Conservation (phyloP, 78 protist genomes). For the Salpingoeca rosetta region DNA sequence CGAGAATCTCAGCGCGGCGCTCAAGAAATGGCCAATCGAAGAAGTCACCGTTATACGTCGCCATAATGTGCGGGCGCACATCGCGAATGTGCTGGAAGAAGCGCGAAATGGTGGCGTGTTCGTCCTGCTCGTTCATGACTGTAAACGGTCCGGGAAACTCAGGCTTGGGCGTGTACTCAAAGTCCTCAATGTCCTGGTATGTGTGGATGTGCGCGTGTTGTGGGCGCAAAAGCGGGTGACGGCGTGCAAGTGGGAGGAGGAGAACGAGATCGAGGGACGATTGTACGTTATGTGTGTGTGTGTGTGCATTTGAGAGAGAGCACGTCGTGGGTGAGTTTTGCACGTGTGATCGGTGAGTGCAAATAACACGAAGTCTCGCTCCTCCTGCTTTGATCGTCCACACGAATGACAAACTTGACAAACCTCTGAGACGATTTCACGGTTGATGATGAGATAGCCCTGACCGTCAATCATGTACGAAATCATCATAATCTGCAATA, state of each 20-base stretch:
- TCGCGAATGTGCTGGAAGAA: conserved; percentile 71
- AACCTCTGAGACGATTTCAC: conserved; percentile 83
- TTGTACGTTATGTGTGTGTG: too few relatives aligned
- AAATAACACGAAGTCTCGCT: too few relatives aligned
- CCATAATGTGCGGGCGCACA: conserved; percentile 73
- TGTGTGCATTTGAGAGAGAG: too few relatives aligned
- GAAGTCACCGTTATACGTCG: conserved; percentile 97
- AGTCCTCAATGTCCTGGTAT: conserved; percentile 84
- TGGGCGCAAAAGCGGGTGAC: too few relatives aligned
- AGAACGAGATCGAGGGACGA: too few relatives aligned
- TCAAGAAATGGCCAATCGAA: conserved; percentile 99
- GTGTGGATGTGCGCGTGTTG: too few relatives aligned
- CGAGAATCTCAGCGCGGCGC: conserved; percentile 44
- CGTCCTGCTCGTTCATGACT: conserved; percentile 77
- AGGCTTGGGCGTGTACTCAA: conserved; percentile 91
- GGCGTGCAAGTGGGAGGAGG: too few relatives aligned
- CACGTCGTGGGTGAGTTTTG: too few relatives aligned
- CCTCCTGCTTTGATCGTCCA: too few relatives aligned
- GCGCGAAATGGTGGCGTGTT: conserved; percentile 26
- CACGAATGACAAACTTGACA: too few relatives aligned
- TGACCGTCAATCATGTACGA: conserved; percentile 92
- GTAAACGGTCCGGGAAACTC: conserved; percentile 85
- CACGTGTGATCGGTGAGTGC: too few relatives aligned
- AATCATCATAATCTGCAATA: conserved; percentile 94
- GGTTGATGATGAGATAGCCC: conserved; percentile 91